These are phyloP conservation scores for Bipolaris victoriae DNA, from an alignment of 2,329 filamentous ascomycete genomes.

Conservation along the genomic window DNA sequence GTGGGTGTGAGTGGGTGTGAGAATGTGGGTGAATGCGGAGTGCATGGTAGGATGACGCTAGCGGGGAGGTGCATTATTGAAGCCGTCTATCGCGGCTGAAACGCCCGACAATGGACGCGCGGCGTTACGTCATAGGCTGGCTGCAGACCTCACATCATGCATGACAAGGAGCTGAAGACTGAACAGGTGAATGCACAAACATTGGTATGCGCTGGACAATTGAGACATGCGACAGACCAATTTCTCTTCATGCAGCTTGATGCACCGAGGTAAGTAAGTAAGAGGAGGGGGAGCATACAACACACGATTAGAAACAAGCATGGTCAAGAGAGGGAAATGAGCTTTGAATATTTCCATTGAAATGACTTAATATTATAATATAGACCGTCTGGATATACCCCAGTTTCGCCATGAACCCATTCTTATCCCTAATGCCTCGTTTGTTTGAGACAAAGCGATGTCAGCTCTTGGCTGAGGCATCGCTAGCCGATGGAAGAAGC, in stretches of 20 bases:
- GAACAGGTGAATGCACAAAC: neutral
- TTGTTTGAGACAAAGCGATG: slow-evolving; percentile 18
- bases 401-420: slow-evolving; percentile 3
- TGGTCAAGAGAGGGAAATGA: neutral
- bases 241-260: neutral
- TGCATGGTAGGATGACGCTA: slow-evolving; percentile 2
- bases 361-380: slow-evolving; percentile 13
- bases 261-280: neutral
- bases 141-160: slow-evolving; percentile 2
- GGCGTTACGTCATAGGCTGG: slow-evolving; percentile 9
- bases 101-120: slow-evolving; percentile 3
- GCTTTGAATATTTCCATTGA: slow-evolving; percentile 8
- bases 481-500: slow-evolving; percentile 11
- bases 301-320: neutral
- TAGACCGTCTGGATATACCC: slow-evolving; percentile 4
- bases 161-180: neutral
- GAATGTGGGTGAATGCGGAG: slow-evolving; percentile 1
- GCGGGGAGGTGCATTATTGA: neutral
- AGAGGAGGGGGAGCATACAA: neutral
- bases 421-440: slow-evolving; percentile 15
- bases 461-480: slow-evolving; percentile 13
- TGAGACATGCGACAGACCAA: neutral
- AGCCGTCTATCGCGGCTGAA: neutral
- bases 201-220: neutral
- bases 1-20: neutral